phyloP scores from a whole-genome alignment of 2,329 filamentous ascomycete species.

The Sarocladium strictum region DNA sequence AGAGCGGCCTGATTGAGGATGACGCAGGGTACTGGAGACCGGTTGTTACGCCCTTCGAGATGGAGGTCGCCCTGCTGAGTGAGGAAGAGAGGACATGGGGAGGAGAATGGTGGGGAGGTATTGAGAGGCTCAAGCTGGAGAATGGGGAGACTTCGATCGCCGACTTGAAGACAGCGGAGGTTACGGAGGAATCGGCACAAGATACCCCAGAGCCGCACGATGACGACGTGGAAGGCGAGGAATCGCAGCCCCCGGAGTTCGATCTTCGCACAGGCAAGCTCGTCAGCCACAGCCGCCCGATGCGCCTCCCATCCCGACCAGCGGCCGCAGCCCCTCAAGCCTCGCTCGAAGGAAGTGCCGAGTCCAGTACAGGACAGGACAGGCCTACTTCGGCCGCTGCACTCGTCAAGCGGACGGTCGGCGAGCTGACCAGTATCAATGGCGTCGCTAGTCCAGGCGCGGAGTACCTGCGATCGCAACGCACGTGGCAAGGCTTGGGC shows the following conservation, averaged over 20 bases:
- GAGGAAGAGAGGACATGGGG: slow-evolving; percentile 80
- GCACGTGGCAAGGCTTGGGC: slow-evolving; percentile 89
- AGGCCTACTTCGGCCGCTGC: slow-evolving; percentile 18
- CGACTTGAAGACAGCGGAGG: background rate
- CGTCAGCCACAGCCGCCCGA: slow-evolving; percentile 70
- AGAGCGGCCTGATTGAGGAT: slow-evolving; percentile 86
- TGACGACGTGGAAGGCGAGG: slow-evolving; percentile 49
- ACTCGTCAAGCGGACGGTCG: slow-evolving; percentile 53
- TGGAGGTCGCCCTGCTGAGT: slow-evolving; percentile 68
- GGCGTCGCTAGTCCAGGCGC: slow-evolving; percentile 87
- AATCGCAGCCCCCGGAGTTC: slow-evolving; percentile 82
- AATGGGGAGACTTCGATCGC: slow-evolving; percentile 17
- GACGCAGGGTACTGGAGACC: slow-evolving; percentile 77
- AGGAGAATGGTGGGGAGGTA: slow-evolving; percentile 82
- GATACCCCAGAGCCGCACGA: slow-evolving; percentile 4
- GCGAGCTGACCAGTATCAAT: slow-evolving; percentile 74
- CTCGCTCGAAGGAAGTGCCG: slow-evolving; percentile 11
- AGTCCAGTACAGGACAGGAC: slow-evolving; percentile 13
- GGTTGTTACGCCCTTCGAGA: slow-evolving; percentile 91
- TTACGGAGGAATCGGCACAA: background rate
- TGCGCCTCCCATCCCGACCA: slow-evolving; percentile 42
- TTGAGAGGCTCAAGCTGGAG: slow-evolving; percentile 58
- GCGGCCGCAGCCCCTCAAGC: slow-evolving; percentile 19
- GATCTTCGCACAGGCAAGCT: slow-evolving; percentile 85
- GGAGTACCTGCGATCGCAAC: slow-evolving; percentile 72